Base-by-base conservation (phyloP, 2,329 filamentous ascomycete species). In the Fusarium sp. region DNA sequence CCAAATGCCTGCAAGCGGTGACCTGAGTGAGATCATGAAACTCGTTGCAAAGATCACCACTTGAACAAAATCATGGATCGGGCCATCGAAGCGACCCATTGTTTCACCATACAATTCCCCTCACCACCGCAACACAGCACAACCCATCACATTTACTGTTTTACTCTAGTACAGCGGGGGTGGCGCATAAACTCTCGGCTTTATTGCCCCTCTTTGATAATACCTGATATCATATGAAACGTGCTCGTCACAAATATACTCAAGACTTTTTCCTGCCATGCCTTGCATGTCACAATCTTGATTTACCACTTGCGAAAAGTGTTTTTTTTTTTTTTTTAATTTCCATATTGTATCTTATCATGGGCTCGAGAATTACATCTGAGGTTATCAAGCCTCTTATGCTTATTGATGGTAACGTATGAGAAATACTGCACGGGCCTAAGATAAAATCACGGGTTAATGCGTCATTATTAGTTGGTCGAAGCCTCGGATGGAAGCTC, bases 361-460 rank as follows among this genome's bases (percentile, higher is more conserved):
- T 63, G 61, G 23, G 42, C 4, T 26, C 37, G 0, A 28, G 13
- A 37, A 37, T 59, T 30, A 44, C 31, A 20, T 12, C 3, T 10
- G 51, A 38, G 55, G 53, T 40, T 15, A 18, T 33, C 9, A 47
- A 61, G 63, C 58, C 58, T 46, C 23, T 50, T 2, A 70, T 71
- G 69, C 41, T 71, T 1, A 71, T 71, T 12, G 57, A 66, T 3
- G 69, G 69, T 1, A n/a, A 70, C 51, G 69, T 72, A 67, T 1
- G 66, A 16, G 2, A 3, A 8, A n/a, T 8, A 6, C 10, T 15
- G 8, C 20, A n/a, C 5, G n/a, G 20, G 4, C 12, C 8, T 13
- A 6, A 9, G 2, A 11, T 61, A 4, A 28, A 15, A 11, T 44
- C 10, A 30, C 8, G 28, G 1, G 11, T 28, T 69, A 18, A 63